Conservation (phyloP, 208 protist genomes). For the Strigomonas culicis region DNA sequence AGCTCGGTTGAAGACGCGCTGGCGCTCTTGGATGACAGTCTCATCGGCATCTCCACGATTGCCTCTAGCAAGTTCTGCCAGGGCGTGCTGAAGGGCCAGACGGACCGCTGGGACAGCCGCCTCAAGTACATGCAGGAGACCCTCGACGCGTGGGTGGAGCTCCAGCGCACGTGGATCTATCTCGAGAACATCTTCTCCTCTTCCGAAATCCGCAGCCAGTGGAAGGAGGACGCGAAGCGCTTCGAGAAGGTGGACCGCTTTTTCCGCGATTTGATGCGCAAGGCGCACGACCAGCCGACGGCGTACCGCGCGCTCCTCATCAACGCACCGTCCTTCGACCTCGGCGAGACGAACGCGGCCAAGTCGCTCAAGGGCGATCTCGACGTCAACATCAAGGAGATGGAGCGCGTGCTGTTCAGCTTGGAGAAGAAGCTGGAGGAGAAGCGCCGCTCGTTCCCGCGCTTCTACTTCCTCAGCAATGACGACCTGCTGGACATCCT, state of each 20-base stretch:
- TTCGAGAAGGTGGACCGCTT: slow-evolving; percentile 94
- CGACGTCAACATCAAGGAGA: slow-evolving; percentile 88
- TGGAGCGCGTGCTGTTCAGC: slow-evolving; percentile 93
- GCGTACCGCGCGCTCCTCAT: slow-evolving; percentile 88
- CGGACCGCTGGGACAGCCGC: slow-evolving; percentile 94
- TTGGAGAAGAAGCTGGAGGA: slow-evolving; percentile 96
- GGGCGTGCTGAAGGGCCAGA: slow-evolving; percentile 86
- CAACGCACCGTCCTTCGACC: slow-evolving; percentile 78
- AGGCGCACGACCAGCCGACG: slow-evolving; percentile 89
- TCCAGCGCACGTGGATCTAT: slow-evolving; percentile 97
- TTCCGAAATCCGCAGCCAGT: slow-evolving; percentile 95
- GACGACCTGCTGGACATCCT: slow-evolving; percentile 97
- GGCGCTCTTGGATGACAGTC: slow-evolving; percentile 90
- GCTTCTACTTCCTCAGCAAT: slow-evolving; percentile 98
- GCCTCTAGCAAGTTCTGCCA: slow-evolving; percentile 91
- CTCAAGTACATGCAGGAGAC: slow-evolving; percentile 93
- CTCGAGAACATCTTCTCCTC: slow-evolving; percentile 96
- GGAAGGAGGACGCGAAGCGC: slow-evolving; percentile 94
- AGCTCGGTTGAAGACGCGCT: slow-evolving; percentile 92
- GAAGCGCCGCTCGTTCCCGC: slow-evolving; percentile 95
- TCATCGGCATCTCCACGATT: slow-evolving; percentile 92
- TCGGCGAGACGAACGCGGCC: slow-evolving; percentile 22
- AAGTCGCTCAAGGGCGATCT: slow-evolving; percentile 84
- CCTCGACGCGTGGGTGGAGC: slow-evolving; percentile 92
- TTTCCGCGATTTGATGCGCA: slow-evolving; percentile 94